Evolutionary conservation across 2,329 filamentous ascomycete genomes (phyloP).

Genomic region (Scytalidium sp.): DNA sequence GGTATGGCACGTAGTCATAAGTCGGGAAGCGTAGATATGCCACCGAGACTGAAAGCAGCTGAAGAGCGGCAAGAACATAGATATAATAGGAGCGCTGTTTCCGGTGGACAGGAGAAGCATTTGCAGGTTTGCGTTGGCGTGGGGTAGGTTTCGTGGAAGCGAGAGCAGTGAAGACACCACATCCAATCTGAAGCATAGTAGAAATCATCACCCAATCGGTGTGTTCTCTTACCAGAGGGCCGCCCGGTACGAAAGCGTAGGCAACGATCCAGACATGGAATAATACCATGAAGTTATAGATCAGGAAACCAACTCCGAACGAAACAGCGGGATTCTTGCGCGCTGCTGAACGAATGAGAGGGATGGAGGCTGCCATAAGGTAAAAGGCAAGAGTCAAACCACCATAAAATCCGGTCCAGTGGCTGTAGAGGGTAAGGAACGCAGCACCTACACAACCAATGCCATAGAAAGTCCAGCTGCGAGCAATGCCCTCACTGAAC

Average conservation of each 20-base stretch:
- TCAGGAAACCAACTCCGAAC: conserved; percentile 83
- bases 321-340: conserved; percentile 73
- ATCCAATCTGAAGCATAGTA: conserved; percentile 81
- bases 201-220: conserved; percentile 93
- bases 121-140: conserved; percentile 20
- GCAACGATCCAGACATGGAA: conserved; percentile 99
- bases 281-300: conserved; percentile 93
- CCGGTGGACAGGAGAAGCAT: conserved; percentile 40
- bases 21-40: conserved; percentile 90
- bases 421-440: conserved; percentile 69
- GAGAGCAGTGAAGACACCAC: conserved; percentile 74
- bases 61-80: conserved; percentile 70
- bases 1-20: conserved; percentile 88
- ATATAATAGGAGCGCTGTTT: conserved; percentile 62
- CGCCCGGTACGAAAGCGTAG: conserved; percentile 95
- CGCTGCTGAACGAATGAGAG: conserved; percentile 72
- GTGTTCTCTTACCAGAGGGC: conserved; percentile 85
- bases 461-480: conserved; percentile 77
- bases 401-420: conserved; percentile 91
- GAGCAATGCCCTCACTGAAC: conserved; percentile 65
- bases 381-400: conserved; percentile 74
- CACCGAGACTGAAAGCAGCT: conserved; percentile 74
- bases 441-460: conserved; percentile 77
- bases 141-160: conserved; percentile 34
- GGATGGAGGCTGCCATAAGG: conserved; percentile 73